A percentile compares a stretch with the other conserved stretches of the same genome.
Conservation (phyloP, 2,329 filamentous ascomycete species). For the Keithomyces neogunnii region DNA sequence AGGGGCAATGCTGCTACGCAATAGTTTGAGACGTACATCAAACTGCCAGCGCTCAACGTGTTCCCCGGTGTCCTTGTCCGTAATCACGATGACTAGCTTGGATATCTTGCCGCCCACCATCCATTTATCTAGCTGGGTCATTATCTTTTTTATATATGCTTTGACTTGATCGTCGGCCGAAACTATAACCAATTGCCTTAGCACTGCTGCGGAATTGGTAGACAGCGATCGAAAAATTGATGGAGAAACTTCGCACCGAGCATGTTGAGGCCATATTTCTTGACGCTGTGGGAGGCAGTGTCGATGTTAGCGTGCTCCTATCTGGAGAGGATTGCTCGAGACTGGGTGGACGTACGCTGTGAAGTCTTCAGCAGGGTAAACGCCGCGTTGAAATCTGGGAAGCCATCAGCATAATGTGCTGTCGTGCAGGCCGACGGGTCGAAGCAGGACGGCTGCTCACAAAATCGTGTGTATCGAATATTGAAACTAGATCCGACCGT, state of each 20-base stretch:
- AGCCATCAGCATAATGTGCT: background rate
- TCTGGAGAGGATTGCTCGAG: background rate
- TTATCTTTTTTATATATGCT: conserved; percentile 98
- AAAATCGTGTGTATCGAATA: conserved; percentile 97
- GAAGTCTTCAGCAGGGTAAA: conserved; percentile 94
- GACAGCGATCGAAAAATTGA: too few species aligned
- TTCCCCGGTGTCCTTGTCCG: conserved; percentile 92
- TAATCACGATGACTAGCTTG: conserved; percentile 93
- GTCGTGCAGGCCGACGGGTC: background rate
- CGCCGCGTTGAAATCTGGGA: conserved; percentile 70
- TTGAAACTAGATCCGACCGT: conserved; percentile 59
- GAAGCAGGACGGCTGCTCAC: conserved; percentile 37
- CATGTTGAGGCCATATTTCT: conserved; percentile 99
- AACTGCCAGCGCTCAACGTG: conserved; percentile 98
- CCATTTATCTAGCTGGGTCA: conserved; percentile 95
- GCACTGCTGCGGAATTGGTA: too few species aligned
- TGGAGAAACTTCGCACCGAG: conserved; percentile 45
- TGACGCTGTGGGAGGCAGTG: conserved; percentile 45
- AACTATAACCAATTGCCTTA: conserved; percentile 38
- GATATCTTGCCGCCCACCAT: conserved; percentile 96
- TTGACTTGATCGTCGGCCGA: conserved; percentile 97
- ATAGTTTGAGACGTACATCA: conserved; percentile 49
- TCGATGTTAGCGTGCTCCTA: background rate
- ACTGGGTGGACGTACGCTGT: conserved; percentile 54
- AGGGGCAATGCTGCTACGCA: background rate